Evolutionary conservation across 2,329 filamentous ascomycete species (phyloP).

Genomic region (Rutstroemia sp.): DNA sequence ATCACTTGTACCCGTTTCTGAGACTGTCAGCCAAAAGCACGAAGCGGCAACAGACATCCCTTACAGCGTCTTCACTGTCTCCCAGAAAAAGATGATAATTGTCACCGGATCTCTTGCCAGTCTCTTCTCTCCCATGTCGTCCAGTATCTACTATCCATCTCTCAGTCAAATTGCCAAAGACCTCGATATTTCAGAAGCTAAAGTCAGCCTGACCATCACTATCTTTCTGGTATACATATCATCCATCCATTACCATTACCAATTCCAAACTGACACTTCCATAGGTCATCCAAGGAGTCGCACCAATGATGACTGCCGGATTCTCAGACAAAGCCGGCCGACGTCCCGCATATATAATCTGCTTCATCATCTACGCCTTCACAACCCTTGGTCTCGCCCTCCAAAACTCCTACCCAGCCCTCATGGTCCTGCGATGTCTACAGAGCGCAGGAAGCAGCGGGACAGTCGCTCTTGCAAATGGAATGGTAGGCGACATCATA

Average conservation of each 20-base stretch:
- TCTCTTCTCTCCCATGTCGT: slow-evolving; percentile 2
- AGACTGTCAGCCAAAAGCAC: background rate
- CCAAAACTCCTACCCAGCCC: slow-evolving; percentile 38
- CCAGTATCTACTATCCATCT: slow-evolving; percentile 7
- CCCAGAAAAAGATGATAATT: background rate
- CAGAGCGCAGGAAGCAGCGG: slow-evolving; percentile 33
- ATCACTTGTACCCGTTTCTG: background rate
- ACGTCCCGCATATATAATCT: slow-evolving; percentile 44
- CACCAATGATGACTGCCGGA: slow-evolving; percentile 47
- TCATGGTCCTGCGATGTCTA: slow-evolving; percentile 46
- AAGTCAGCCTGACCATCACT: slow-evolving; percentile 32
- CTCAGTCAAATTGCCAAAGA: slow-evolving; percentile 35
- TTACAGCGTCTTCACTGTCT: background rate
- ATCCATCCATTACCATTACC: background rate
- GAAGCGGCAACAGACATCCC: background rate
- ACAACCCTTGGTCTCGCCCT: slow-evolving; percentile 47
- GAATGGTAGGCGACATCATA: slow-evolving; percentile 55
- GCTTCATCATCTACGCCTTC: slow-evolving; percentile 45
- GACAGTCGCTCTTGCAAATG: slow-evolving; percentile 50
- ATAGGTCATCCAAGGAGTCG: slow-evolving; percentile 46
- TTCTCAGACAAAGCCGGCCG: slow-evolving; percentile 46
- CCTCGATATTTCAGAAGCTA: slow-evolving; percentile 34
- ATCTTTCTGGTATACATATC: slow-evolving; percentile 26
- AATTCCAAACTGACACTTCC: background rate
- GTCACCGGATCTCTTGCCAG: background rate